A percentile compares a stretch with the other conserved stretches of the same genome.
phyloP scores from a whole-genome alignment of 176 grass and related monocot genomes.

The Phoenix dactylifera region DNA sequence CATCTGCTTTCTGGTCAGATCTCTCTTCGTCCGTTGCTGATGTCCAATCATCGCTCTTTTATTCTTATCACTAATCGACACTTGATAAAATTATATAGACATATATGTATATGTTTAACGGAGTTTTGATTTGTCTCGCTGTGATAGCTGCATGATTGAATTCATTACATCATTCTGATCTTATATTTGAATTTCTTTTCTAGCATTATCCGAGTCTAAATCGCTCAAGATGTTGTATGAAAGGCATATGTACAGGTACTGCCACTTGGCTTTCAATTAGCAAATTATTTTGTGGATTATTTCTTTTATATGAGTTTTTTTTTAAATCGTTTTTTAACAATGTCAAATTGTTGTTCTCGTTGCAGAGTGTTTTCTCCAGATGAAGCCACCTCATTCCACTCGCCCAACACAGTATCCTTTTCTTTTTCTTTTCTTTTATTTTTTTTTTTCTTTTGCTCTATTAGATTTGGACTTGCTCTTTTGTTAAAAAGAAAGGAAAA shows the following conservation, averaged over 20 bases:
- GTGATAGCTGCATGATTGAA: conserved; percentile 2
- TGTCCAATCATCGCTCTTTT: background rate
- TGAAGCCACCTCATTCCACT: conserved; percentile 86
- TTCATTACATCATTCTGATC: conserved; percentile 8
- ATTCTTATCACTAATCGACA: background rate
- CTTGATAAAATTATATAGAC: too few relatives aligned
- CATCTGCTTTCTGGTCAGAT: conserved; percentile 89
- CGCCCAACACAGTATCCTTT: conserved; percentile 91
- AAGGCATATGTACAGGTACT: conserved; percentile 98
- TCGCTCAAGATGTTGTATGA: conserved; percentile 91
- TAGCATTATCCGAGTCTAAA: conserved; percentile 97
- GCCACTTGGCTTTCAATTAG: too few relatives aligned
- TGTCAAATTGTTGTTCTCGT: conserved; percentile 23
- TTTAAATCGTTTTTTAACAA: background rate
- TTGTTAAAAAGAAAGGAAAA: background rate
- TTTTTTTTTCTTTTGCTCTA: conserved; percentile 12
- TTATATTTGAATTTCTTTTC: conserved; percentile 19
- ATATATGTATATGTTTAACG: too few relatives aligned
- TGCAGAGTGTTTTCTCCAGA: conserved; percentile 97
- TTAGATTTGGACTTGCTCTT: background rate
- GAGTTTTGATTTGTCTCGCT: background rate
- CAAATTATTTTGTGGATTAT: background rate
- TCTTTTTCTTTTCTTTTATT: background rate
- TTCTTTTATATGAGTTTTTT: background rate
- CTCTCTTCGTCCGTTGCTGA: conserved; percentile 14